Evolutionary conservation across 129 eudicot genomes (phyloP), one percentile per base, ranked within the genome.

Genomic region (Kitagawia praeruptora): DNA sequence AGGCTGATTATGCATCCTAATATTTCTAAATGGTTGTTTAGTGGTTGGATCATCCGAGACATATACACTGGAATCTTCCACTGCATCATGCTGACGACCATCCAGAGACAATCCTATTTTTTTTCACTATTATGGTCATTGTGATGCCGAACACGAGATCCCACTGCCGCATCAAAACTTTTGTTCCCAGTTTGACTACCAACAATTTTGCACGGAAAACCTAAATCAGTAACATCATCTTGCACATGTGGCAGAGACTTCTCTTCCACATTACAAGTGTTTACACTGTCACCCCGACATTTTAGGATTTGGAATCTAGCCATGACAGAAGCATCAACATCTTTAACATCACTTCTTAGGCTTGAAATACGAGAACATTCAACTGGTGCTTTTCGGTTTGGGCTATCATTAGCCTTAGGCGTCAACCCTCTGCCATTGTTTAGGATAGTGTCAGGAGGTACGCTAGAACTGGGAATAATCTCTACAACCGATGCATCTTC

Each of bases 301-400:
- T 89, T 91, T 46, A 93, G 74, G 77, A 93, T 86, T 70, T 81
- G 75, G 77, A 87, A 89, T 77, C 97, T 86, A 47, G 87, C 86
- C 94, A 93, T 82, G 18, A 89, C 91, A 9, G 91, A 85, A 67
- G 86, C 76, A 67, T 90, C 92, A 53, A 74, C 74, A 75, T 84
- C 88, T 61, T 83, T 85, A 14, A 4, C 56, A 38, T 56, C 71
- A 47, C 79, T 81, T 46, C 34, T 61, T 38, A 70, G 74, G 79
- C 79, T 48, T 23, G 84, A 70, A 49, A 69, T 16, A 74, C 75
- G 14, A 49, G 74, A 8, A n/a, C 27, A 3, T n/a, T 61, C 80
- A 44, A 75, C 7, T 4, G 77, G 27, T 5, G 47, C 67, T 13
- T 75, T 77, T 28, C 70, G 80, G 9, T 54, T 48, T 16, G 67